Conservation (phyloP, 768 basidiomycete genomes). For the Solioccasus polychromus region DNA sequence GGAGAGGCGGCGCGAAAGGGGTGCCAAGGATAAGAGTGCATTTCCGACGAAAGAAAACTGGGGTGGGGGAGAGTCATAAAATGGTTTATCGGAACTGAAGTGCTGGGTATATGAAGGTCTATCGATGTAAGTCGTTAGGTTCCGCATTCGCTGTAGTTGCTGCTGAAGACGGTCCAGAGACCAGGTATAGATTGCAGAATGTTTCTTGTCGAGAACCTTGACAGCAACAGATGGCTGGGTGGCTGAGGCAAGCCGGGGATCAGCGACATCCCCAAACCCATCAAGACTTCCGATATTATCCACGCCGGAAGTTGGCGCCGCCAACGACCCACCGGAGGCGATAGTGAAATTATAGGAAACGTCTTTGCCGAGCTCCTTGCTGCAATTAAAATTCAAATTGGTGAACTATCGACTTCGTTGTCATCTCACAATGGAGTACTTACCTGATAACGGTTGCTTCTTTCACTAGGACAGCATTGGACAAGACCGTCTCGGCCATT, state of each 20-base stretch:
- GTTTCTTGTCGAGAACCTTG: slow-evolving; percentile 87
- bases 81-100: slow-evolving; percentile 90
- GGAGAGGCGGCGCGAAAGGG: slow-evolving; percentile 73
- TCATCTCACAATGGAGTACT: slow-evolving; percentile 10
- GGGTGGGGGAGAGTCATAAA: slow-evolving; percentile 84
- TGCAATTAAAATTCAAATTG: slow-evolving; percentile 29
- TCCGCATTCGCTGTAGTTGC: slow-evolving; percentile 91
- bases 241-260: slow-evolving; percentile 67
- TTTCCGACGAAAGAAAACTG: slow-evolving; percentile 93
- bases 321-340: slow-evolving; percentile 76
- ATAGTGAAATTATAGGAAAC: slow-evolving; percentile 93
- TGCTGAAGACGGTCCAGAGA: slow-evolving; percentile 85
- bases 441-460: slow-evolving; percentile 94
- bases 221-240: slow-evolving; percentile 83
- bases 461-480: slow-evolving; percentile 81
- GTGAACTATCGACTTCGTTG: slow-evolving; percentile 1
- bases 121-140: slow-evolving; percentile 84
- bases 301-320: slow-evolving; percentile 76
- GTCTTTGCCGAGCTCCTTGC: slow-evolving; percentile 83
- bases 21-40: slow-evolving; percentile 75
- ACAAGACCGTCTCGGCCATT: slow-evolving; percentile 88
- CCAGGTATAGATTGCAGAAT: slow-evolving; percentile 90
- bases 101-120: slow-evolving; percentile 92
- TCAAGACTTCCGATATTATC: slow-evolving; percentile 85
- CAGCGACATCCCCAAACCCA: slow-evolving; percentile 91